Conservation (phyloP, 139 green algal species). For the Coelastrella sp. region DNA sequence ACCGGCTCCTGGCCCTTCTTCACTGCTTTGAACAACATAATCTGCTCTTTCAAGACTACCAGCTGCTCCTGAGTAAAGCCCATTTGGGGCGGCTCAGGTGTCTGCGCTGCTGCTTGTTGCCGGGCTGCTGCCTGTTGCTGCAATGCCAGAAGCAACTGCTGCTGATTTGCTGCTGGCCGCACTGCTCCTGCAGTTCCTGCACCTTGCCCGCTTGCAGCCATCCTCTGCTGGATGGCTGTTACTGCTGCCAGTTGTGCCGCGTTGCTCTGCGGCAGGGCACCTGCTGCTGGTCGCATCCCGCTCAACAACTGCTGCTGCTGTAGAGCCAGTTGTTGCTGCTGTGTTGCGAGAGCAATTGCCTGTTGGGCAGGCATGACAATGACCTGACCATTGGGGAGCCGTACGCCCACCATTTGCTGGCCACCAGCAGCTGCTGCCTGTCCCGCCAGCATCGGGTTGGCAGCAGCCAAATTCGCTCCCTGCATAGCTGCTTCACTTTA, state of each 20-base stretch:
- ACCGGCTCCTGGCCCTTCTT: slow-evolving; percentile 54
- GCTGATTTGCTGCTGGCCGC: background rate
- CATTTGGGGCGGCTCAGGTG: background rate
- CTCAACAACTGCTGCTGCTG: background rate
- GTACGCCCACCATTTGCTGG: slow-evolving; percentile 1
- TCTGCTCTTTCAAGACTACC: slow-evolving; percentile 62
- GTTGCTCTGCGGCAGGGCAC: background rate
- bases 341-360: background rate
- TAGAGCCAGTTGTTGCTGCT: background rate
- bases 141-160: slow-evolving; percentile 1
- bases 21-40: slow-evolving; percentile 65
- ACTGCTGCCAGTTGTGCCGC: slow-evolving; percentile 15
- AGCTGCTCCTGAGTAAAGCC: slow-evolving; percentile 70
- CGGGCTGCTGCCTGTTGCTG: slow-evolving; percentile 18
- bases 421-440: background rate
- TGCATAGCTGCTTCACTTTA: slow-evolving; percentile 14
- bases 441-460: background rate
- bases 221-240: slow-evolving; percentile 25
- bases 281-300: background rate
- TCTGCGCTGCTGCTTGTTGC: slow-evolving; percentile 8
- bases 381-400: slow-evolving; percentile 30
- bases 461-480: background rate
- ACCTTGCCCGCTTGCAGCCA: background rate
- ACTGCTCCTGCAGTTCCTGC: slow-evolving; percentile 16
- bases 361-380: background rate